Evolutionary conservation across 164 flowering plant genomes (phyloP), one percentile per base, ranked within the genome.

Genomic region (Chimonanthus praecox): DNA sequence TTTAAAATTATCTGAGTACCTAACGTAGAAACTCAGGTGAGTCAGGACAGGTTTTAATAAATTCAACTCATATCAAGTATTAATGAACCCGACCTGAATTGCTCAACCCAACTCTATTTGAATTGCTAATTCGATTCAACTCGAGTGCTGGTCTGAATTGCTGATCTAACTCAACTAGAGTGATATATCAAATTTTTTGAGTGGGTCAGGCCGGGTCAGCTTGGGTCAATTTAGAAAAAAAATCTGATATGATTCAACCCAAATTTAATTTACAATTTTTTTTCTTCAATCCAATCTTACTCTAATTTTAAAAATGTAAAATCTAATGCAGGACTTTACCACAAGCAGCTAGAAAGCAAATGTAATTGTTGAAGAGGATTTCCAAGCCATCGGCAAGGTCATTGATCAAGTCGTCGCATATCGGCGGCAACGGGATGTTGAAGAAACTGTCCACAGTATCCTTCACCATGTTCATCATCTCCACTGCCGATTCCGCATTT

Each of bases 401-500:
- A 48, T 79, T 77, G 16, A 89, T 84, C 66, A 90, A 73, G 54
- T 86, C 89, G 74, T 89, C 90, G 3, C 87, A 82, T 18, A 86
- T 79, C 18, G 76, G 84, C 10, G 9, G 8, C 18, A 87, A 69
- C 0, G 94, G 97, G 72, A 90, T 87, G 72, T 87, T 87, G 75
- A 89, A 89, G 89, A 93, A 96, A 16, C 85, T 84, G 0, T 89
- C 90, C 70, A 90, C 83, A 6, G 84, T 78, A 68, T 88, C 88
- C 82, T 82, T 87, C 18, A 87, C 84, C 69, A 83, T 43, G 73
- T 75, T 89, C 84, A 89, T 76, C 21, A 96, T 76, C 65, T 93
- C 98, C 45, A 77, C 86, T 1, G 87, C 98, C 5, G 99, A 89
- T 46, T 87, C 86, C n/a, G 97, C 94, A 73, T 88, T 86, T 0